phyloP scores from a whole-genome alignment of 352 stramenopile species.

The Pythium sp. region DNA sequence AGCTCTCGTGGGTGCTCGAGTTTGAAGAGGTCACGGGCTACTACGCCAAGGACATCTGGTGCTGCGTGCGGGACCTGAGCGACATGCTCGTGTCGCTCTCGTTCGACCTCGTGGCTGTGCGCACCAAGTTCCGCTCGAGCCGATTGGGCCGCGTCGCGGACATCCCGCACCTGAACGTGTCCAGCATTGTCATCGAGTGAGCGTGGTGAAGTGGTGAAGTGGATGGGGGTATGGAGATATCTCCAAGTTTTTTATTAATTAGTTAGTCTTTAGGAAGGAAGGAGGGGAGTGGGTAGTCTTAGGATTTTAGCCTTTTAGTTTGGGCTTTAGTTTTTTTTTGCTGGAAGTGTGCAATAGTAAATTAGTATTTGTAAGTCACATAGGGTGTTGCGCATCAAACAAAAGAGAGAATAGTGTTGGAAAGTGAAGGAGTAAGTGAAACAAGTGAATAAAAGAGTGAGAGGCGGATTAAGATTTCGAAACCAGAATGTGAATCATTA shows the following conservation, averaged over 20 bases:
- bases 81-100: constrained; percentile 34
- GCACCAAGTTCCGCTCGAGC: constrained; percentile 39
- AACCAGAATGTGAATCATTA: neutral
- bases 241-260: neutral
- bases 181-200: constrained; percentile 19
- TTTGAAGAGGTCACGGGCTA: constrained; percentile 51
- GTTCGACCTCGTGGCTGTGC: constrained; percentile 38
- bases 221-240: neutral
- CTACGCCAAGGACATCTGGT: constrained; percentile 33
- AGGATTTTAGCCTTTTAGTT: neutral
- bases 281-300: neutral
- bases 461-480: neutral
- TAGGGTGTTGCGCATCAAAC: neutral
- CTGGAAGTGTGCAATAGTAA: neutral
- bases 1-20: constrained; percentile 43
- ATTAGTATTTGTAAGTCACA: constrained; percentile 1
- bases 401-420: neutral
- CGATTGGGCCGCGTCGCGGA: constrained; percentile 19
- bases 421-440: neutral
- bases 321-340: neutral
- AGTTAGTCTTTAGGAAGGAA: neutral
- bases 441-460: neutral
- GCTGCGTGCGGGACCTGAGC: constrained; percentile 36
- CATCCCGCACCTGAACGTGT: constrained; percentile 19
- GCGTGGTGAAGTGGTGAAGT: neutral